These are phyloP conservation scores for Cyclocybe cylindracea DNA, from an alignment of 768 basidiomycete species.

Conservation along the genomic window DNA sequence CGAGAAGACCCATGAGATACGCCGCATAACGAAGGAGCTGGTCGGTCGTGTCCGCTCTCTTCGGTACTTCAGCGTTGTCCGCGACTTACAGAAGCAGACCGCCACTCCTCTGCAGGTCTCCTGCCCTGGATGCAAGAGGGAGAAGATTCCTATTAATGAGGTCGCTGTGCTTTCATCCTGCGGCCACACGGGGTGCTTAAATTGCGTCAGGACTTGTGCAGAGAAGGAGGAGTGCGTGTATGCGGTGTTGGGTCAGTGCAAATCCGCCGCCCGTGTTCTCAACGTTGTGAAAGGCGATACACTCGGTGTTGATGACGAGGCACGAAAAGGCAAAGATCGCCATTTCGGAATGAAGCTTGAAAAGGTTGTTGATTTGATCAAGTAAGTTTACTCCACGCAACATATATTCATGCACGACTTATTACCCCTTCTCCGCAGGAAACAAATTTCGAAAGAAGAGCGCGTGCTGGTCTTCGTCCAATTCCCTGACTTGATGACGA, in stretches of 20 bases:
- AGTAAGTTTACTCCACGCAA: constrained; percentile 42
- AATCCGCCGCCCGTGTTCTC: constrained; percentile 75
- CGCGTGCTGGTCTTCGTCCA: constrained; percentile 94
- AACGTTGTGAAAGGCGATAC: constrained; percentile 83
- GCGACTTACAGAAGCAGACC: constrained; percentile 80
- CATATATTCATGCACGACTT: constrained; percentile 1
- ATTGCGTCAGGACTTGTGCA: constrained; percentile 73
- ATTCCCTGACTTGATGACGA: constrained; percentile 90
- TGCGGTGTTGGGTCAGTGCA: constrained; percentile 66
- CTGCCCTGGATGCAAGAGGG: constrained; percentile 63
- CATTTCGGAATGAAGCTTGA: constrained; percentile 86
- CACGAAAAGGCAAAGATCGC: constrained; percentile 68
- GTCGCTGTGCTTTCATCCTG: constrained; percentile 89
- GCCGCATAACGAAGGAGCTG: constrained; percentile 83
- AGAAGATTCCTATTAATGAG: constrained; percentile 60
- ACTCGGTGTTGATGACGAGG: constrained; percentile 77
- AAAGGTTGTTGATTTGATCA: constrained; percentile 72
- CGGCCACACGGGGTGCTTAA: constrained; percentile 83
- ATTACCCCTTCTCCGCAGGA: constrained; percentile 38
- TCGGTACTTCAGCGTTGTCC: constrained; percentile 90
- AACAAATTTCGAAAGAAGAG: constrained; percentile 70
- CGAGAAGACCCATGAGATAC: constrained; percentile 84
- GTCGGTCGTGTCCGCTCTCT: constrained; percentile 88
- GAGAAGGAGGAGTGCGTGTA: constrained; percentile 83
- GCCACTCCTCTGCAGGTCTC: constrained; percentile 57